Conservation (phyloP, 164 flowering plant genomes). For the Umbellularia californica region DNA sequence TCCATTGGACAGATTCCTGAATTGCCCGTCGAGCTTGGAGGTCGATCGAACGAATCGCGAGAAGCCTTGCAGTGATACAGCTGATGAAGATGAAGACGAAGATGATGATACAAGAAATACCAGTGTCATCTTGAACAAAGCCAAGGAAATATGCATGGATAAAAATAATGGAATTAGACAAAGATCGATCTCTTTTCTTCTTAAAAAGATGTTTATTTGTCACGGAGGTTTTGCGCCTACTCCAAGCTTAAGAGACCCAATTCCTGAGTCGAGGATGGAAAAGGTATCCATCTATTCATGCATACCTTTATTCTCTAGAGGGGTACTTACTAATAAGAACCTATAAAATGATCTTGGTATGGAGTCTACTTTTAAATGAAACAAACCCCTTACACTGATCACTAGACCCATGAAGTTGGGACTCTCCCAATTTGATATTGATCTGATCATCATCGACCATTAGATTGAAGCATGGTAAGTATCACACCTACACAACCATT, state of each 20-base stretch:
- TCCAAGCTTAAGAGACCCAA: slow-evolving; percentile 55
- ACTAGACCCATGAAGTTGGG: not conserved
- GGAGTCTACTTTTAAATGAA: too few species aligned
- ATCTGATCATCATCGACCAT: not conserved
- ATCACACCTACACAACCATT: not conserved
- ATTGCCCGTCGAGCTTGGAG: slow-evolving; percentile 90
- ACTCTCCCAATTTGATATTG: too few species aligned
- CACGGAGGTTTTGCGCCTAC: slow-evolving; percentile 43
- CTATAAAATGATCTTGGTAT: not conserved
- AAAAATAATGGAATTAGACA: slow-evolving; percentile 45
- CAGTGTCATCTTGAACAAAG: slow-evolving; percentile 55
- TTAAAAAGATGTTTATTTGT: slow-evolving; percentile 69
- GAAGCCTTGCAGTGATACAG: slow-evolving; percentile 14
- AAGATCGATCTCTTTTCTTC: slow-evolving; percentile 62
- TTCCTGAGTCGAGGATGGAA: slow-evolving; percentile 73
- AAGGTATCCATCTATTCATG: slow-evolving; percentile 42
- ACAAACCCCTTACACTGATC: too few species aligned
- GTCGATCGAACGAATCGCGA: slow-evolving; percentile 41
- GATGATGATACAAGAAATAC: slow-evolving; percentile 21
- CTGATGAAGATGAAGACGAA: slow-evolving; percentile 26
- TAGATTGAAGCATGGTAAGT: not conserved
- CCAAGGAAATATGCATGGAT: slow-evolving; percentile 50
- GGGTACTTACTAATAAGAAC: not conserved
- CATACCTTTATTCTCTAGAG: not conserved
- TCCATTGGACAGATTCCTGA: slow-evolving; percentile 78